Conservation (phyloP, 139 green algal species). For the Edaphochlamys debaryana region DNA sequence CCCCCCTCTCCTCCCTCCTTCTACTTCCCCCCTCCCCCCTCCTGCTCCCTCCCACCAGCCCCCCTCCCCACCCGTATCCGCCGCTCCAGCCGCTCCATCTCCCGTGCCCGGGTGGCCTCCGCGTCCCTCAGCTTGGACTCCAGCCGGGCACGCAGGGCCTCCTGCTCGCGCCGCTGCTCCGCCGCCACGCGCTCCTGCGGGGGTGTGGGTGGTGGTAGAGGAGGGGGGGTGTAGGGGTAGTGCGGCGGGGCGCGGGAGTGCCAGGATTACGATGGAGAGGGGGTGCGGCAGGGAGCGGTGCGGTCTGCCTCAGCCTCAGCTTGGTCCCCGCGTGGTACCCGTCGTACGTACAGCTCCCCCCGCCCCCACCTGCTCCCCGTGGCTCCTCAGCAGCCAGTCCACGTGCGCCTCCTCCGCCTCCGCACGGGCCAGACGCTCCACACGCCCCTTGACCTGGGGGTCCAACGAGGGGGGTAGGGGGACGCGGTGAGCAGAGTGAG, state of each 20-base stretch:
- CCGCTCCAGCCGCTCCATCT: constrained; percentile 11
- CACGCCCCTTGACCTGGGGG: constrained; percentile 1
- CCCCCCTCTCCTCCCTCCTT: too few species aligned
- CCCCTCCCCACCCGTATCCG: not conserved
- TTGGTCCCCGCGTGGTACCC: too few species aligned
- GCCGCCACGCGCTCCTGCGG: not conserved
- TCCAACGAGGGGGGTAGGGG: too few species aligned
- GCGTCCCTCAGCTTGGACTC: not conserved
- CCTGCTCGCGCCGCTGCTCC: constrained; percentile 2
- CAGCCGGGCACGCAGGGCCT: not conserved
- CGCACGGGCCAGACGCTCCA: not conserved
- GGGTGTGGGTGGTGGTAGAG: not conserved
- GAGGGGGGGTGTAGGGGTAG: too few species aligned
- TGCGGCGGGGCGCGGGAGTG: too few species aligned
- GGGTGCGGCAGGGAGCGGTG: too few species aligned
- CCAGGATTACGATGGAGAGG: too few species aligned
- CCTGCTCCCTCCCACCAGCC: not conserved
- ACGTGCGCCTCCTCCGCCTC: constrained; percentile 3
- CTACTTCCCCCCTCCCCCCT: not conserved
- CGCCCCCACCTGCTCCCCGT: constrained; percentile 23
- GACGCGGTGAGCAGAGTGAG: too few species aligned
- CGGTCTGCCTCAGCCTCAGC: too few species aligned
- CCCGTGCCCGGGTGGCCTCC: constrained; percentile 1
- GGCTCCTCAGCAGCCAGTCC: constrained; percentile 26
- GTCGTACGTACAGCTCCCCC: not conserved